Base-by-base conservation (phyloP, 2,329 filamentous ascomycete genomes). In the Botryotinia convoluta region DNA sequence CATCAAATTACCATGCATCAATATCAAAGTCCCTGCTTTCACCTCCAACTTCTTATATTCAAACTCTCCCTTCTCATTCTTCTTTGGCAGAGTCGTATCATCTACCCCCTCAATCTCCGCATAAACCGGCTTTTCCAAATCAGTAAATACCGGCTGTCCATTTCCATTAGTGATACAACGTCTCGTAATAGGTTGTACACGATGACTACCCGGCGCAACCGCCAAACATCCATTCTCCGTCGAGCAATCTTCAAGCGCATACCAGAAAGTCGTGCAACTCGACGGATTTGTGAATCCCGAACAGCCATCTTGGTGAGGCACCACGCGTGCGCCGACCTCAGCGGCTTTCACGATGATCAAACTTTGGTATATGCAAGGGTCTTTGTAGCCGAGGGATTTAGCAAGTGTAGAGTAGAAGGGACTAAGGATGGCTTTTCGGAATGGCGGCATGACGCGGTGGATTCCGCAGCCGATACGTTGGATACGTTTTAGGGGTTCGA, bases 1-100 rank as follows among this genome's bases (percentile, higher is more conserved):
- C 68, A 71, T 71, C 4, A 71, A 12, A 71, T 71, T 71, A 16
- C 68, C 57, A 71, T 71, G 68, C 68, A 71, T 71, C 57, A 71
- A 61, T 20, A 71, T 18, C 22, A 71, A 32, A 4, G 57, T 71
- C 9, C 68, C 68, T 9, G 68, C 68, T 48, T 39, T 2, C n/a
- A 71, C 68, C 26, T 71, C 68, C 57, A 71, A 48, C 16, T 71
- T 71, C 68, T 29, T 48, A 39, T 71, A 71, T 22, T 51, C 57
- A 12, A 61, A 48, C 7, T 39, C 68, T 1, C 68, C 57, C 10
- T 16, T 22, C 9, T n/a, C 57, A 39, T 51, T 51, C 6, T 29
- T 62, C 18, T 39, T 26, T 6, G 54, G 57, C 1, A 62, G 29
- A 26, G 12, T 44, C 42, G 20, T 20, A 61, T 61, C 68, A 22